Conservation (phyloP, 192 early-diverging fungal species). For the Pilaira anomala region DNA sequence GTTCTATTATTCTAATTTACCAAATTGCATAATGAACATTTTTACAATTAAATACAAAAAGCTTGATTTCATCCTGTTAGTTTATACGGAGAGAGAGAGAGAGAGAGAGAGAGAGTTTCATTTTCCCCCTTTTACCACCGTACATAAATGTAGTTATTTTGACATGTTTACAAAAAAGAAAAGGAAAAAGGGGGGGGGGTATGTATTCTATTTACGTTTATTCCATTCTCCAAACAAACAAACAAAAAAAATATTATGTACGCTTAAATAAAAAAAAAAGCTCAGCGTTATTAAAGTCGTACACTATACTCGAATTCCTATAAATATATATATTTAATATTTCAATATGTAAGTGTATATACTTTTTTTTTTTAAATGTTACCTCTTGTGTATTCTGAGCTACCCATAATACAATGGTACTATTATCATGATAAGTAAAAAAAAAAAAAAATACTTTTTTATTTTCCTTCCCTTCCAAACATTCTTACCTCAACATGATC, state of each 20-base stretch:
- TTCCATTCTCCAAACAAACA: background rate
- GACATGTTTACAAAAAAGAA: background rate
- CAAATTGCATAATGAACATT: no score
- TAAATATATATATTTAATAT: background rate
- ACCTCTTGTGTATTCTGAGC: constrained; percentile 20
- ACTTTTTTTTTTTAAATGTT: background rate
- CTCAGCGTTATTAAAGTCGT: background rate
- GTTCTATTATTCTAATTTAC: no score
- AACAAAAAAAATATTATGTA: background rate
- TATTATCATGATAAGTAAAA: background rate
- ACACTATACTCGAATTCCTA: constrained; percentile 19
- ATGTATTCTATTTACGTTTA: background rate
- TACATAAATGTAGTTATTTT: no score
- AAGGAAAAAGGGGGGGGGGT: background rate
- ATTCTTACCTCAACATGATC: constrained; percentile 20
- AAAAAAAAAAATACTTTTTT: background rate
- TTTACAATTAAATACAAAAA: no score
- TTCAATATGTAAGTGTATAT: no score
- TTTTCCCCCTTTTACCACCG: no score
- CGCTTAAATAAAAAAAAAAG: background rate
- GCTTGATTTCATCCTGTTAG: no score
- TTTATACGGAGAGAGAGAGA: no score
- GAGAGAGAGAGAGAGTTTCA: no score
- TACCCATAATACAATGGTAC: constrained; percentile 21
- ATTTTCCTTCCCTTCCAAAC: background rate